phyloP scores from a whole-genome alignment of 495 filamentous ascomycete species.

The Podospora didyma region DNA sequence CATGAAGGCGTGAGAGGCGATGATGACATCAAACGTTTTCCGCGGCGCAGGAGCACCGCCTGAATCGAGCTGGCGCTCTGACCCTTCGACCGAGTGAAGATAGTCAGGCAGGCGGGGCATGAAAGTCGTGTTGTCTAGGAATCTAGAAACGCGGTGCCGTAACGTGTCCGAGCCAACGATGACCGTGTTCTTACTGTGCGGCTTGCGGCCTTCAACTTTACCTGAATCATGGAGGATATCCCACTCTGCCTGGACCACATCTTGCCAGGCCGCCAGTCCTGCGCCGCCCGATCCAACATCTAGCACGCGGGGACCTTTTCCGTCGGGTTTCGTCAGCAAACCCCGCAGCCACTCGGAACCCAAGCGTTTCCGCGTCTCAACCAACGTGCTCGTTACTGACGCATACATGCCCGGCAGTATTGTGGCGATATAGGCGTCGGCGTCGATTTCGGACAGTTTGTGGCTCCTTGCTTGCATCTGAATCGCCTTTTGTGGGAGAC shows the following conservation, averaged over 20 bases:
- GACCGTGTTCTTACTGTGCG: constrained; percentile 48
- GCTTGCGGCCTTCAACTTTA: constrained; percentile 26
- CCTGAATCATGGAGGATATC: constrained; percentile 56
- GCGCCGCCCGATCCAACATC: constrained; percentile 86
- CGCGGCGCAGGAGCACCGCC: constrained; percentile 44
- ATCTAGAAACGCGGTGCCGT: constrained; percentile 66
- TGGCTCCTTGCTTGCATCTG: constrained; percentile 64
- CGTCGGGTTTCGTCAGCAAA: constrained; percentile 62
- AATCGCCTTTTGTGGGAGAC: constrained; percentile 62
- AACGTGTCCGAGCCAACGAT: constrained; percentile 50
- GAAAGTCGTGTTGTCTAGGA: constrained; percentile 88
- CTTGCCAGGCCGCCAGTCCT: constrained; percentile 78
- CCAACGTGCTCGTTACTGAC: constrained; percentile 64
- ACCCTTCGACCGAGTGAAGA: constrained; percentile 51
- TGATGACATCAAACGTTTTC: constrained; percentile 84
- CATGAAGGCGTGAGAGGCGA: constrained; percentile 80
- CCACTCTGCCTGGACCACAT: constrained; percentile 77
- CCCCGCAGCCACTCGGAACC: constrained; percentile 73
- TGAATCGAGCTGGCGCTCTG: constrained; percentile 39
- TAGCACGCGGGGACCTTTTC: constrained; percentile 65
- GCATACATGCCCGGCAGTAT: constrained; percentile 81
- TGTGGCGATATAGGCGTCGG: constrained; percentile 74
- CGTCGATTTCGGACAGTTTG: constrained; percentile 78
- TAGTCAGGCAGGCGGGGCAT: constrained; percentile 91
- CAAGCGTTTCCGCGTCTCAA: constrained; percentile 80